These are phyloP conservation scores for Blastocladiella emersonii DNA, from an alignment of 371 early-diverging fungal species.

Conservation along the genomic window DNA sequence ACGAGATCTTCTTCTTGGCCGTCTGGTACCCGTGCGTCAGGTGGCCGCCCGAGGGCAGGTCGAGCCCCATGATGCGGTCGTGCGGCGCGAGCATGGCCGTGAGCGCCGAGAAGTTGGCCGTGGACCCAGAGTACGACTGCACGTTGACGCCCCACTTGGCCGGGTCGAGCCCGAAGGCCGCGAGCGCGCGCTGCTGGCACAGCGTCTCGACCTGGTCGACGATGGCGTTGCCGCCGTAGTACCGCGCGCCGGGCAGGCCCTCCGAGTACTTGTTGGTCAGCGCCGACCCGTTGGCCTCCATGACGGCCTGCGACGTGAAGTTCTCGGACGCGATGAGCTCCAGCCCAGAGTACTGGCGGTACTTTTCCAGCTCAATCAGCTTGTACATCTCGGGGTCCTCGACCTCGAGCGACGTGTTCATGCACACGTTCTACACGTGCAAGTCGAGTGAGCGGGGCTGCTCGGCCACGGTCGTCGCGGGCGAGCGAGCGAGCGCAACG, in stretches of 20 bases:
- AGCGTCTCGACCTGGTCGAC: conserved; percentile 93
- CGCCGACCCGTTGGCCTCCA: conserved; percentile 95
- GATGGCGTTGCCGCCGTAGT: conserved; percentile 90
- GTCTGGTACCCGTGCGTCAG: conserved; percentile 99
- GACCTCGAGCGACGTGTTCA: conserved; percentile 61
- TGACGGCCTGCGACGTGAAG: conserved; percentile 93
- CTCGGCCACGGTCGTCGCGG: not conserved
- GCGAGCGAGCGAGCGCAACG: not conserved
- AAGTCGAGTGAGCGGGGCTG: not conserved
- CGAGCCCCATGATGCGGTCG: conserved; percentile 97
- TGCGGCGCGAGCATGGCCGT: conserved; percentile 89
- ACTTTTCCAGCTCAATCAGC: conserved; percentile 92
- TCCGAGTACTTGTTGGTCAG: conserved; percentile 99
- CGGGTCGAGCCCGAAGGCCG: conserved; percentile 81
- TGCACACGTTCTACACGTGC: conserved; percentile 35
- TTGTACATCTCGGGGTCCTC: conserved; percentile 87
- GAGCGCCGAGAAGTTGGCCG: conserved; percentile 97
- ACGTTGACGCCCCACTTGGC: conserved; percentile 99
- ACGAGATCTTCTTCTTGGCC: conserved; percentile 96
- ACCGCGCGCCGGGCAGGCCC: conserved; percentile 29
- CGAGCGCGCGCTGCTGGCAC: conserved; percentile 92
- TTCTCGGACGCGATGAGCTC: conserved; percentile 99
- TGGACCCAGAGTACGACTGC: conserved; percentile 92
- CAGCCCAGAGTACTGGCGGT: conserved; percentile 88
- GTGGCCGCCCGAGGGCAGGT: conserved; percentile 98